These are phyloP conservation scores for Arachis monticola DNA, from an alignment of 331 rosid genomes.

Conservation along the genomic window DNA sequence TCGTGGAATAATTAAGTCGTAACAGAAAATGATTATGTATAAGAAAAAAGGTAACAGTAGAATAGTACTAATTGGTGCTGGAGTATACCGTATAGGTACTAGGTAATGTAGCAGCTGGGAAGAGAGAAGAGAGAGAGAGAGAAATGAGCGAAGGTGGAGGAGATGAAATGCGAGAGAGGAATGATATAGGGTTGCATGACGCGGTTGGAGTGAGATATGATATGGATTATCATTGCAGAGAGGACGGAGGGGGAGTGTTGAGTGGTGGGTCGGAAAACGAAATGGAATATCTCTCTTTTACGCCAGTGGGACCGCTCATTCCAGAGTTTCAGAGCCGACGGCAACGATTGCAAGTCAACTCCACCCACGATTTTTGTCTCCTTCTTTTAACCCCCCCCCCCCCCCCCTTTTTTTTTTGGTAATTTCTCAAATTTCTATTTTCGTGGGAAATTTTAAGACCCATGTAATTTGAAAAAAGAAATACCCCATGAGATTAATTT, in stretches of 20 bases:
- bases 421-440: too few species aligned
- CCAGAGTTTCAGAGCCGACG: slow-evolving; percentile 33
- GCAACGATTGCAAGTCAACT: slow-evolving; percentile 44
- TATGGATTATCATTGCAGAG: background rate
- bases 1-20: slow-evolving; percentile 21
- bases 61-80: background rate
- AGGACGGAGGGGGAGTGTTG: slow-evolving; percentile 5
- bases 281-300: slow-evolving; percentile 41
- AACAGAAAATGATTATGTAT: background rate
- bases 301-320: slow-evolving; percentile 43
- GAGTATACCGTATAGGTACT: background rate
- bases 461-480: too few species aligned
- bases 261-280: slow-evolving; percentile 41
- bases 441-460: too few species aligned
- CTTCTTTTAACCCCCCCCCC: background rate
- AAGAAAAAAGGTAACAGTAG: background rate
- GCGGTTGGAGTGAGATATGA: slow-evolving; percentile 45
- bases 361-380: slow-evolving; percentile 21
- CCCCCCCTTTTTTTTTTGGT: too few species aligned
- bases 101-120: background rate
- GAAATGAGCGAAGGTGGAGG: slow-evolving; percentile 29
- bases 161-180: background rate
- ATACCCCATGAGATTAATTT: too few species aligned
- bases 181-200: slow-evolving; percentile 35
- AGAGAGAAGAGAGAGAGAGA: background rate